Evolutionary conservation across 163 green algal genomes (phyloP).

Genomic region (Trebouxia gelatinosa): DNA sequence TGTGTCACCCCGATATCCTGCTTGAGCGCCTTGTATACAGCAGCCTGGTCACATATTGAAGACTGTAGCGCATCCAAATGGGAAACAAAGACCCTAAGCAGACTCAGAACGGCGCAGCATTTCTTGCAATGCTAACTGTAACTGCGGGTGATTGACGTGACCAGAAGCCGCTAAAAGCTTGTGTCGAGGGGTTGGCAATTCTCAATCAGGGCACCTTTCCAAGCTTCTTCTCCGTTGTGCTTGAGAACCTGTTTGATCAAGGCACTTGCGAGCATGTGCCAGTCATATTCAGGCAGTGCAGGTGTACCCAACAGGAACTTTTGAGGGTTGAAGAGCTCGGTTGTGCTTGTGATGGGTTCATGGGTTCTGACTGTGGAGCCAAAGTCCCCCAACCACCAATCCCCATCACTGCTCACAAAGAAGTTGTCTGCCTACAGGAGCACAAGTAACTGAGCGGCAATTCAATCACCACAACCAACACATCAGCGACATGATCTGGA

Average conservation of each 20-base stretch:
- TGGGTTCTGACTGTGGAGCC: too few species aligned
- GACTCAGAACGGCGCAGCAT: slow-evolving; percentile 18
- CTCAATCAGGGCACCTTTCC: slow-evolving; percentile 14
- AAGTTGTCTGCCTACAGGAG: too few species aligned
- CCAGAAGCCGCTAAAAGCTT: slow-evolving; percentile 12
- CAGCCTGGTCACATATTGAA: slow-evolving; percentile 15
- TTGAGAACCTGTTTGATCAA: slow-evolving; percentile 20
- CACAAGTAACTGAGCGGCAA: too few species aligned
- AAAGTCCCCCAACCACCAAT: too few species aligned
- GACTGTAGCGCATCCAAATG: slow-evolving; percentile 6
- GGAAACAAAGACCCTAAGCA: slow-evolving; percentile 1
- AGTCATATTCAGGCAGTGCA: too few species aligned
- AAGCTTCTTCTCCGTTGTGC: slow-evolving; percentile 21
- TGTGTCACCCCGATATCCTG: slow-evolving; percentile 1
- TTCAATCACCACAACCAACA: too few species aligned
- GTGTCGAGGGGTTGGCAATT: slow-evolving; percentile 2
- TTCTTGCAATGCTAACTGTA: slow-evolving; percentile 19
- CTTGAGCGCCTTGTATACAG: slow-evolving; percentile 18
- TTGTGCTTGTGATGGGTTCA: too few species aligned
- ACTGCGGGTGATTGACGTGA: background rate
- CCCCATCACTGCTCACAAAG: too few species aligned
- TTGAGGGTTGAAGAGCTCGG: too few species aligned
- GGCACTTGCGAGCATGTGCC: slow-evolving; percentile 10
- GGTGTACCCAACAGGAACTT: too few species aligned
- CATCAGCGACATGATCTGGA: too few species aligned